Conservation (phyloP, 164 flowering plant species). For the Litsea cubeba region DNA sequence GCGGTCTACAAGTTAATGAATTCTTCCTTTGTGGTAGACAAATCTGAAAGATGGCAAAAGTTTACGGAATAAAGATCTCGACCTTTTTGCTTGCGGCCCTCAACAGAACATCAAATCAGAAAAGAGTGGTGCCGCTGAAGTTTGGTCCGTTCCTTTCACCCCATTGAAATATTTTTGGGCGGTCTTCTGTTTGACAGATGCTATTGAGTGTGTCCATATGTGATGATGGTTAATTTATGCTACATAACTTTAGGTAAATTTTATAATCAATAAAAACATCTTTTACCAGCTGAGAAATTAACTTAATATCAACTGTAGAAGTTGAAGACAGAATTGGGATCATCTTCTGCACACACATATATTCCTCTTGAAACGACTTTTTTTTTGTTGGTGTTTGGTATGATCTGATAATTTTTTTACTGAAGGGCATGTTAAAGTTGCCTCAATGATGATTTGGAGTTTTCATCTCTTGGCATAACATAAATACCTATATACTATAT, state of each 20-base stretch:
- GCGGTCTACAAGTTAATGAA: conserved; percentile 25
- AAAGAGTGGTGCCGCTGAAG: conserved; percentile 22
- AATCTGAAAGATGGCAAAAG: conserved; percentile 34
- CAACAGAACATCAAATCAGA: conserved; percentile 33
- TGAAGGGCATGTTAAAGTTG: background rate
- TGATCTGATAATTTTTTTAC: background rate
- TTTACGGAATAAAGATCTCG: conserved; percentile 22
- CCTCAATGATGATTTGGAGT: too few relatives aligned
- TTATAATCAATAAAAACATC: conserved; percentile 37
- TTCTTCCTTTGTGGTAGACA: conserved; percentile 28
- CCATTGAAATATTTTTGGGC: background rate
- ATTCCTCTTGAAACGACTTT: background rate
- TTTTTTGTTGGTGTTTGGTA: background rate
- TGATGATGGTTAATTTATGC: background rate
- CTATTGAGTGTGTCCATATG: background rate
- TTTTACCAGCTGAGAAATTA: conserved; percentile 25
- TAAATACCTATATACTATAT: background rate
- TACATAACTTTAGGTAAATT: conserved; percentile 16
- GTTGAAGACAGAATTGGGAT: conserved; percentile 12
- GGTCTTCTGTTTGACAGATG: background rate
- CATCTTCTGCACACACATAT: conserved; percentile 9
- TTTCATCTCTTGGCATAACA: background rate
- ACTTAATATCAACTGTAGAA: conserved; percentile 14
- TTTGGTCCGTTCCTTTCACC: conserved; percentile 13
- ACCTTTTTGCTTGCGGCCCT: conserved; percentile 19